phyloP scores from a whole-genome alignment of 2,329 filamentous ascomycete genomes.

The Exophiala aquamarina region DNA sequence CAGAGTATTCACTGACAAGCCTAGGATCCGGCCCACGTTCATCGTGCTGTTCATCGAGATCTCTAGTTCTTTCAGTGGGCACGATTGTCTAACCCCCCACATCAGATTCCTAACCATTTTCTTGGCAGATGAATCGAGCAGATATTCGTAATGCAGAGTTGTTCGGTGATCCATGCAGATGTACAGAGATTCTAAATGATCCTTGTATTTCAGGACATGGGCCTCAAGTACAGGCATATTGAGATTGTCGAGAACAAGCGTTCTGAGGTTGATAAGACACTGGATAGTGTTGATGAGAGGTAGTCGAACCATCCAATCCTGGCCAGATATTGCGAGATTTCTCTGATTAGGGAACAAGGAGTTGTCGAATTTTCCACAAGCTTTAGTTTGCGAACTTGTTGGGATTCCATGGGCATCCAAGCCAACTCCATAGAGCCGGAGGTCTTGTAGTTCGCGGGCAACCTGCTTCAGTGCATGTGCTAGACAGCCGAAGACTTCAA shows the following conservation, averaged over 20 bases:
- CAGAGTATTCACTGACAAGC: constrained; percentile 6
- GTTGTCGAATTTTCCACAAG: constrained; percentile 16
- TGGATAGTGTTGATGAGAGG: constrained; percentile 11
- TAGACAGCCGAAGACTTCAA: constrained; percentile 5
- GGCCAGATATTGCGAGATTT: constrained; percentile 15
- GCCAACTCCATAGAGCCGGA: constrained; percentile 22
- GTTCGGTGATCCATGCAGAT: constrained; percentile 20
- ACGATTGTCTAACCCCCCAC: neutral
- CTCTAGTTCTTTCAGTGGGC: constrained; percentile 16
- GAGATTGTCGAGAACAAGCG: constrained; percentile 21
- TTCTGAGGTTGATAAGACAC: constrained; percentile 12
- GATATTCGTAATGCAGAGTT: constrained; percentile 13
- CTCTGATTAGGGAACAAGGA: neutral
- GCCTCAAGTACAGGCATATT: constrained; percentile 19
- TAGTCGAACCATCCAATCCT: constrained; percentile 7
- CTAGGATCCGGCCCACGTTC: constrained; percentile 5
- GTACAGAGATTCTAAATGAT: constrained; percentile 14
- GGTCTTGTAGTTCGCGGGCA: constrained; percentile 14
- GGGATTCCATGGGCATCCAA: constrained; percentile 10
- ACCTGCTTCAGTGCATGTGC: constrained; percentile 8
- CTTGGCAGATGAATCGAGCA: neutral
- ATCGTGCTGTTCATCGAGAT: constrained; percentile 16
- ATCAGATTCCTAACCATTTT: neutral
- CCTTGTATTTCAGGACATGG: constrained; percentile 22
- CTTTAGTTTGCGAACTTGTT: constrained; percentile 12